These are phyloP conservation scores for Myriosclerotinia duriaeana DNA, from an alignment of 2,329 filamentous ascomycete species.

Conservation along the genomic window DNA sequence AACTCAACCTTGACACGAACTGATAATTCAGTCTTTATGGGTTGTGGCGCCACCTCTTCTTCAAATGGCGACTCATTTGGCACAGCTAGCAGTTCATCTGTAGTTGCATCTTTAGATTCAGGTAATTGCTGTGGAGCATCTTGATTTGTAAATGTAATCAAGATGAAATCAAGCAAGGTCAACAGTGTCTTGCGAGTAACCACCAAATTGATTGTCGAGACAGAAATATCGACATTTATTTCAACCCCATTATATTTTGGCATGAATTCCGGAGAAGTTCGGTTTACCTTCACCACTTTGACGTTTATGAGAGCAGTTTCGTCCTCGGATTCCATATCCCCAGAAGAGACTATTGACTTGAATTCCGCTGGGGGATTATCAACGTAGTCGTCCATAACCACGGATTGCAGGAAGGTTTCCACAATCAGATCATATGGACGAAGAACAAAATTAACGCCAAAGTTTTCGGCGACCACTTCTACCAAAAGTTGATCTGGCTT, in stretches of 20 bases:
- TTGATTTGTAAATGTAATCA: constrained; percentile 80
- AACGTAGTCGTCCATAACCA: constrained; percentile 93
- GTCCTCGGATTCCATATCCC: constrained; percentile 68
- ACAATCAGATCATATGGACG: constrained; percentile 90
- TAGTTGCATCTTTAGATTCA: constrained; percentile 34
- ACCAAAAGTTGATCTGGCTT: constrained; percentile 80
- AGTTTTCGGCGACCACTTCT: constrained; percentile 86
- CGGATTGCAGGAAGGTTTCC: constrained; percentile 80
- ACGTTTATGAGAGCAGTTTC: constrained; percentile 81
- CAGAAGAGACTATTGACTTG: constrained; percentile 94
- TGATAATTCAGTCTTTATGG: constrained; percentile 41
- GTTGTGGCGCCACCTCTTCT: constrained; percentile 32
- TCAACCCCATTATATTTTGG: constrained; percentile 89
- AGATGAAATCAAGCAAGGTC: constrained; percentile 89
- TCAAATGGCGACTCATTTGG: constrained; percentile 19
- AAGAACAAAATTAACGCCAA: constrained; percentile 83
- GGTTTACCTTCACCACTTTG: constrained; percentile 87
- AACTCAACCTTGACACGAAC: constrained; percentile 92
- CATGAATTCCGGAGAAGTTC: constrained; percentile 88
- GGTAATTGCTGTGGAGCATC: constrained; percentile 48
- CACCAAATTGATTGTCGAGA: constrained; percentile 94
- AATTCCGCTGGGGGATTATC: constrained; percentile 86
- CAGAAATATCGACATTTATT: constrained; percentile 83
- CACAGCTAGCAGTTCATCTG: constrained; percentile 34
- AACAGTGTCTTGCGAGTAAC: constrained; percentile 91